These are phyloP conservation scores for Fabrea salina DNA, from an alignment of 169 alveolate species.

Conservation along the genomic window DNA sequence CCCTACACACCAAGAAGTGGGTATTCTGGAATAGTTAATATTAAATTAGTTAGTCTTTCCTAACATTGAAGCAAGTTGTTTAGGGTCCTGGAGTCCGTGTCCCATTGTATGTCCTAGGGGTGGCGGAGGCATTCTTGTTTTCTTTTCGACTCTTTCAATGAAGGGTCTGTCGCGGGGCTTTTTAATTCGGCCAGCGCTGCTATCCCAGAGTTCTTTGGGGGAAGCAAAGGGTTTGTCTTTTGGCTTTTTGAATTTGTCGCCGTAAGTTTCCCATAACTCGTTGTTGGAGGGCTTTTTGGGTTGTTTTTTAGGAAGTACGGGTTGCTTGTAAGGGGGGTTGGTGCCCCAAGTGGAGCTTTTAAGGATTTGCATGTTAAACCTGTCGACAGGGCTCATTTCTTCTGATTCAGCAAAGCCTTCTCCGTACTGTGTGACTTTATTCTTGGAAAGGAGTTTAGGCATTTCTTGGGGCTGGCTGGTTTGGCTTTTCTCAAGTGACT, in stretches of 20 bases:
- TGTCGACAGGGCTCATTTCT: neutral
- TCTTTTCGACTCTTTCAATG: conserved; percentile 11
- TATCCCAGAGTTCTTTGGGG: conserved; percentile 15
- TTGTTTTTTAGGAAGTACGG: conserved; percentile 10
- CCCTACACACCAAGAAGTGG: too few species aligned
- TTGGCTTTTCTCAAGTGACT: neutral
- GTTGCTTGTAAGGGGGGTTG: conserved; percentile 24
- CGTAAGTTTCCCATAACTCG: neutral
- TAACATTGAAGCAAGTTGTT: too few species aligned
- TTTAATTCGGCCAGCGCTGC: neutral
- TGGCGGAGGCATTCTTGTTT: conserved; percentile 28
- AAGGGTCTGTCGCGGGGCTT: conserved; percentile 27
- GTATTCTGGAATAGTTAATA: too few species aligned
- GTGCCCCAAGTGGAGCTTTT: conserved; percentile 16
- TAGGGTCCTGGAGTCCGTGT: too few species aligned
- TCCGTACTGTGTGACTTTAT: neutral
- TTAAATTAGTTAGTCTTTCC: too few species aligned
- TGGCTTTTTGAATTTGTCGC: conserved; percentile 7
- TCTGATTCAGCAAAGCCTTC: neutral
- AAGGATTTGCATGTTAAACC: neutral
- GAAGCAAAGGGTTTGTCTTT: conserved; percentile 22
- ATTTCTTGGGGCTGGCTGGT: neutral
- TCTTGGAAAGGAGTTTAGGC: neutral
- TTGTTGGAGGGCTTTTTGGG: conserved; percentile 5
- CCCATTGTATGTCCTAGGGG: conserved; percentile 30